These are phyloP conservation scores for Nakazawaea populi DNA, from an alignment of 805 yeast genomes.

Conservation along the genomic window DNA sequence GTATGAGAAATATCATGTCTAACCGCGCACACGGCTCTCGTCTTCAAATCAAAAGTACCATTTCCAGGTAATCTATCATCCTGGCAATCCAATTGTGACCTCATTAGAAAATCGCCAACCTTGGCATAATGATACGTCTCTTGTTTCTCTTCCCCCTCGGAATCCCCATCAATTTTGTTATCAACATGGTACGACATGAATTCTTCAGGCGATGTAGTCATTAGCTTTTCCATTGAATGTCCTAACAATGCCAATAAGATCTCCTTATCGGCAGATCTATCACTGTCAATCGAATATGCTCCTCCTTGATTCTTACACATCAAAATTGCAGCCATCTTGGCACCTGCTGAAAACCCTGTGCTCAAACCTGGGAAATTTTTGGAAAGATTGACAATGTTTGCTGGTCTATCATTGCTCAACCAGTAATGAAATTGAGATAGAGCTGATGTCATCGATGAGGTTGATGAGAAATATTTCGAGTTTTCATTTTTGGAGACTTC, in stretches of 20 bases:
- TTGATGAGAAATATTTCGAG: slow-evolving; percentile 61
- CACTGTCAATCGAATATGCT: slow-evolving; percentile 60
- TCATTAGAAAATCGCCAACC: slow-evolving; percentile 63
- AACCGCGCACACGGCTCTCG: slow-evolving; percentile 85
- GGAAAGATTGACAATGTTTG: slow-evolving; percentile 39
- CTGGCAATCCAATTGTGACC: slow-evolving; percentile 88
- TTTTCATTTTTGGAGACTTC: slow-evolving; percentile 34
- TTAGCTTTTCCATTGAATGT: slow-evolving; percentile 67
- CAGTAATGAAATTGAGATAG: slow-evolving; percentile 71
- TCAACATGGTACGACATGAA: slow-evolving; percentile 30
- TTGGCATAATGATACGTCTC: slow-evolving; percentile 63
- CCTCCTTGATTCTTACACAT: slow-evolving; percentile 38
- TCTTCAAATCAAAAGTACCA: slow-evolving; percentile 88
- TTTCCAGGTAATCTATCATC: slow-evolving; percentile 78
- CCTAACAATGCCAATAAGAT: slow-evolving; percentile 71
- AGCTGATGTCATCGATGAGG: slow-evolving; percentile 80
- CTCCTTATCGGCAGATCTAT: slow-evolving; percentile 61
- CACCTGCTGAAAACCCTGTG: slow-evolving; percentile 35
- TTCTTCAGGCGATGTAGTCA: slow-evolving; percentile 54
- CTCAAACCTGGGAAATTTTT: slow-evolving; percentile 33
- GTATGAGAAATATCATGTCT: slow-evolving; percentile 69
- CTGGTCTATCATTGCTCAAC: slow-evolving; percentile 55
- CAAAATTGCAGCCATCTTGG: slow-evolving; percentile 47
- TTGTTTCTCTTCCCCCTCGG: slow-evolving; percentile 13
- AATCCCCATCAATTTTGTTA: slow-evolving; percentile 9